phyloP scores from a whole-genome alignment of 805 yeast genomes.

The Henningerozyma blattae region DNA sequence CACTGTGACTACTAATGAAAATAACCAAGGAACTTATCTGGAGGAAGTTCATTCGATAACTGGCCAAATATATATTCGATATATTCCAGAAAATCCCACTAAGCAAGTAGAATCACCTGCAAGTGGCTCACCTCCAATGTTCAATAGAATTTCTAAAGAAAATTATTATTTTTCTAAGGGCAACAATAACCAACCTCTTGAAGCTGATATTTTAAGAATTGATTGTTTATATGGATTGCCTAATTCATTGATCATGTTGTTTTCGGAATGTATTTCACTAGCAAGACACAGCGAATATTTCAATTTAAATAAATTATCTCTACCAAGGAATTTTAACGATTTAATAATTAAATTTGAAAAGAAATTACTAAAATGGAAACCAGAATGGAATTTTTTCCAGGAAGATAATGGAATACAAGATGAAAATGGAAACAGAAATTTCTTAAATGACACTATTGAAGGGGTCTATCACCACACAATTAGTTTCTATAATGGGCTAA shows the following conservation, averaged over 20 bases:
- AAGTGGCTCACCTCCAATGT: slow-evolving; percentile 29
- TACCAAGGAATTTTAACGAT: slow-evolving; percentile 15
- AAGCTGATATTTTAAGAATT: slow-evolving; percentile 44
- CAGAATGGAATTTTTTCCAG: slow-evolving; percentile 62
- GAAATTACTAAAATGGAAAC: slow-evolving; percentile 50
- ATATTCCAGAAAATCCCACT: too few relatives aligned
- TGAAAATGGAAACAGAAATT: slow-evolving; percentile 12
- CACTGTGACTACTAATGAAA: too few relatives aligned
- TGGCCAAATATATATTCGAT: too few relatives aligned
- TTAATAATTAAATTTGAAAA: slow-evolving; percentile 30
- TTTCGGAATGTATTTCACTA: slow-evolving; percentile 59
- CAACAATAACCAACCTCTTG: not conserved
- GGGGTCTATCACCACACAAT: slow-evolving; percentile 70
- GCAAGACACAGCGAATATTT: slow-evolving; percentile 50
- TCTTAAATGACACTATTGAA: slow-evolving; percentile 34
- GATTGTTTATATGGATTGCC: slow-evolving; percentile 81
- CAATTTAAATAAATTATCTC: slow-evolving; percentile 10
- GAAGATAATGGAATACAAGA: too few relatives aligned
- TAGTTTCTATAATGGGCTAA: slow-evolving; percentile 64
- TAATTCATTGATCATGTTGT: slow-evolving; percentile 59
- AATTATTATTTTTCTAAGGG: slow-evolving; percentile 16
- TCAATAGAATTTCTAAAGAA: slow-evolving; percentile 31
- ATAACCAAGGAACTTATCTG: too few relatives aligned
- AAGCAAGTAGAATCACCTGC: too few relatives aligned
- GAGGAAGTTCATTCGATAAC: too few relatives aligned